Evolutionary conservation across 352 stramenopile genomes (phyloP).

Genomic region (Phytophthora niederhauseri): DNA sequence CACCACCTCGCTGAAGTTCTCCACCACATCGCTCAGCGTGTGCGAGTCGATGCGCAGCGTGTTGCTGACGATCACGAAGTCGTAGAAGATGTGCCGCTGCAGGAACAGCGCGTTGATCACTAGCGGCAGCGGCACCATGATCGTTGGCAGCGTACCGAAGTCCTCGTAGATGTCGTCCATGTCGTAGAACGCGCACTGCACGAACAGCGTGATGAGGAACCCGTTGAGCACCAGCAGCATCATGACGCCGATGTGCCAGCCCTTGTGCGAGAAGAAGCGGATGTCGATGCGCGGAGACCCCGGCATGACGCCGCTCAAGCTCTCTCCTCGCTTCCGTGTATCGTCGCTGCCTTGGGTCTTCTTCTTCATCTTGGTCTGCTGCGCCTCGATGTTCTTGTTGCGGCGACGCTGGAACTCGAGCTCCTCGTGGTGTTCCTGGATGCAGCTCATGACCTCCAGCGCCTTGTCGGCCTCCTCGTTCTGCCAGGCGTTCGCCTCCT

Average conservation of each 20-base stretch:
- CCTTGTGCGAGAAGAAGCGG: conserved; percentile 65
- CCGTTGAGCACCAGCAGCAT: conserved; percentile 67
- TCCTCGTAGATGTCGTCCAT: conserved; percentile 41
- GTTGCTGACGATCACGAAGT: conserved; percentile 64
- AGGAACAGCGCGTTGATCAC: conserved; percentile 58
- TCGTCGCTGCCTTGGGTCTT: not conserved
- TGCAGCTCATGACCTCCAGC: conserved; percentile 26
- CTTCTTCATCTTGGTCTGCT: not conserved
- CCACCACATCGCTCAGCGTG: conserved; percentile 59
- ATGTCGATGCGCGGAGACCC: conserved; percentile 26
- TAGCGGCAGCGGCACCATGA: conserved; percentile 47
- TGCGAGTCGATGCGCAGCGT: conserved; percentile 54
- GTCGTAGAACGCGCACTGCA: conserved; percentile 61
- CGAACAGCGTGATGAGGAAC: conserved; percentile 62
- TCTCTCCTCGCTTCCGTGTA: conserved; percentile 6
- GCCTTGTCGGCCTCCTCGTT: conserved; percentile 33
- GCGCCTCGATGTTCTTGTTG: conserved; percentile 7
- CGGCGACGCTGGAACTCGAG: conserved; percentile 25
- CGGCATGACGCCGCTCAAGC: conserved; percentile 18
- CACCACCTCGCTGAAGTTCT: conserved; percentile 65
- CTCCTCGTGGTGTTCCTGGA: conserved; percentile 38
- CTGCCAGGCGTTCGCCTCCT: conserved; percentile 28
- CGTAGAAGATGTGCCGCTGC: conserved; percentile 60
- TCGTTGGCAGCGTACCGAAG: conserved; percentile 31
- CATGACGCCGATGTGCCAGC: conserved; percentile 66